Evolutionary conservation across 73 alveolate species (phyloP), one percentile per base, ranked within the genome.

Genomic region (Paraurostyla sp.): DNA sequence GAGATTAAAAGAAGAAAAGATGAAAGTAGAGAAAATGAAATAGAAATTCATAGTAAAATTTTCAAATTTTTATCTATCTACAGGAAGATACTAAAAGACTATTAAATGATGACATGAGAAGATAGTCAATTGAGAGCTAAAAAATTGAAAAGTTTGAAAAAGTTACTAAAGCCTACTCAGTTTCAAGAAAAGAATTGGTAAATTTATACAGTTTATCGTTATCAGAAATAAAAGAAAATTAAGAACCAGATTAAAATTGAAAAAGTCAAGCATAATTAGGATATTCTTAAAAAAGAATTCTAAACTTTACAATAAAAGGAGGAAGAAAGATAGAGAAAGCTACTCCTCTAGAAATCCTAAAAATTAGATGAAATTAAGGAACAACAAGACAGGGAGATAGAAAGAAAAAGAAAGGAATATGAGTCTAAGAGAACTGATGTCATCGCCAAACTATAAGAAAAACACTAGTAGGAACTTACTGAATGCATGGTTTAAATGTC

Each of bases 21-120:
- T 43, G 29, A 41, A 43, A 29, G 11, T 73, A 29, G 56, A 33
- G 32, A 40, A 38, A 18, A 29, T 48, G 0, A 73, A 48, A 27
- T 0, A 73, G 0, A 73, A 73, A 48, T 32, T 48, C 15, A 23
- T 32, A 3, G 86, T 73, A 73, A 73, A 29, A 1, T 16, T 40
- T 32, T 36, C 22, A 33, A 48, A 69, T 4, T 45, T 73, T 43
- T 43, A 22, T 73, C 4, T 36, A n/a, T 20, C 3, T 23, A 48
- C n/a, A 73, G 86, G 41, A 38, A 18, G 86, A 73, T 48, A 73
- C 86, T 7, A 9, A 73, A 36, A 73, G 86, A 45, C 51, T 73
- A 0, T 48, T 73, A 13, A 48, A 30, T 9, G 86, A 73, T 11
- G 65, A 73, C 22, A 25, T 43, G 11, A 73, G 52, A 27, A 42